Evolutionary conservation across 176 grass and related monocot species (phyloP), one percentile per base, ranked within the genome.

Genomic region (Aegilops speltoides): DNA sequence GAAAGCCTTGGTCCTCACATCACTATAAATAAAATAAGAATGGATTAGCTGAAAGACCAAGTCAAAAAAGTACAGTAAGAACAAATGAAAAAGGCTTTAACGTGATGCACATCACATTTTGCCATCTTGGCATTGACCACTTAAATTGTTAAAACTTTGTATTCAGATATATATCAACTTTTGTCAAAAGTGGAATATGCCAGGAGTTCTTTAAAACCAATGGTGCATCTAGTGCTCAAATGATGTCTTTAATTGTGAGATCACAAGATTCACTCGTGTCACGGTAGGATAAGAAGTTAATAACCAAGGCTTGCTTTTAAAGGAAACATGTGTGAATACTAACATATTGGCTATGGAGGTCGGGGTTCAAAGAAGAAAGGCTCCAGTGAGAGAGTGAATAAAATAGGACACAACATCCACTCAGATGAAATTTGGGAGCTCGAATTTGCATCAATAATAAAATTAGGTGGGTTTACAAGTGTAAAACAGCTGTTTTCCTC

Each of bases 1-100:
- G 83, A 99, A 99, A 73, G 97, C 97, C 82, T 99, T 96, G 76
- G 89, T 94, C 79, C 97, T 93, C 76, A 99, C 97, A 80, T 99
- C 97, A 87, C 97, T 99, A 80, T 24, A 81, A 72, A 82, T 75
- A n/a, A 29, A 85, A 54, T 82, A 54, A 54, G 26, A 48, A 70
- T 46, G 79, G 16, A 40, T 76, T 79, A 76, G 76, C 78, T 82
- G 25, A 61, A 56, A 63, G 14, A 82, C 11, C 24, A 88, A 74
- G 80, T 68, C 60, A 76, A 31, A 78, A 74, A 73, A 64, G 33
- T 71, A 82, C 29, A 81, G 12, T 78, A 71, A 12, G 64, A 45
- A 82, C 73, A 50, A 50, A 79, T 77, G 14, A 3, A 22, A 77
- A 31, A 31, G 73, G 78, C 69, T 36, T 23, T 14, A 72, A 81